A percentile compares a stretch with the other conserved stretches of the same genome.
These are phyloP conservation scores for Kodamaea jinghongensis DNA, from an alignment of 805 yeast species.

Conservation along the genomic window DNA sequence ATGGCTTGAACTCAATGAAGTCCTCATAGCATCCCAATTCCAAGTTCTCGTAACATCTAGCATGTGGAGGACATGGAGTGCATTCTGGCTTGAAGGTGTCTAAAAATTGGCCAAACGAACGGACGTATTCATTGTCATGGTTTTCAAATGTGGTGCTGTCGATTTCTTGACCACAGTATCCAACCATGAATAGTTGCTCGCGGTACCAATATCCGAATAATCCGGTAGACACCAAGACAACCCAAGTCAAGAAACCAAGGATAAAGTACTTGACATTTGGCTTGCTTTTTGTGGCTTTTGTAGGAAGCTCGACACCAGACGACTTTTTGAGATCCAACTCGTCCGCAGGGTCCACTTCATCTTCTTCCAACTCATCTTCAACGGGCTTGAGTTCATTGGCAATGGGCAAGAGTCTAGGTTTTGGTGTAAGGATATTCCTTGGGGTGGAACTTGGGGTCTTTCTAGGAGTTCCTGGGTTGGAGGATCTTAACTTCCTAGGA, in stretches of 20 bases:
- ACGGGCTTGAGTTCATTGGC: constrained; percentile 10
- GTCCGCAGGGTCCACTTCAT: constrained; percentile 8
- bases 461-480: constrained; percentile 11
- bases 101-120: constrained; percentile 43
- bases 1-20: constrained; percentile 49
- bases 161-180: constrained; percentile 72
- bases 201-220: constrained; percentile 58
- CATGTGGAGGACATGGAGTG: constrained; percentile 76
- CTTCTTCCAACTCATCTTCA: constrained; percentile 12
- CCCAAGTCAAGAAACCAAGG: constrained; percentile 17
- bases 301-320: too few relatives aligned
- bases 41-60: constrained; percentile 63
- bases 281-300: background rate
- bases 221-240: constrained; percentile 29
- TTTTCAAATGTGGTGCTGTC: constrained; percentile 40
- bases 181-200: constrained; percentile 58
- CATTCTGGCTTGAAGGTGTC: constrained; percentile 60
- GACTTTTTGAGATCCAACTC: too few relatives aligned
- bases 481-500: constrained; percentile 10
- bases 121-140: constrained; percentile 26
- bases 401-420: constrained; percentile 14
- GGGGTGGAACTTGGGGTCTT: constrained; percentile 6
- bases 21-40: constrained; percentile 70
- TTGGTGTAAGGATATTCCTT: constrained; percentile 8
- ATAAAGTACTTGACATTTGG: constrained; percentile 5